Conservation (phyloP, 495 filamentous ascomycete species). For the Jackrogersella minutella region DNA sequence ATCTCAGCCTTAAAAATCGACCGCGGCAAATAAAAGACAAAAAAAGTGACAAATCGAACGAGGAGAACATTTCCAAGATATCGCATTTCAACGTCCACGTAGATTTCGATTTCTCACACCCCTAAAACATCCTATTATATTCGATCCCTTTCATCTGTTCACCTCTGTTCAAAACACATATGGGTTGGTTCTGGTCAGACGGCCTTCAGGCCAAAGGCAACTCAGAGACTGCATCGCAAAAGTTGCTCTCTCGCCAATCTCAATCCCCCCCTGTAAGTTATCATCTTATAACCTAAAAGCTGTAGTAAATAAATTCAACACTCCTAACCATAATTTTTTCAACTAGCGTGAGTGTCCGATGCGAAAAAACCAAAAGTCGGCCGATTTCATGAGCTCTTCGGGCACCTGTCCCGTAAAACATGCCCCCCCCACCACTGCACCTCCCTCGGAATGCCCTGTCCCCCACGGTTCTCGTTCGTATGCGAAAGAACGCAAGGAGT, state of each 20-base stretch:
- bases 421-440: conserved; percentile 53
- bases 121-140: neutral
- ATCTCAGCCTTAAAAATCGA: conserved; percentile 22
- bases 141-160: neutral
- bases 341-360: conserved; percentile 87
- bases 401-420: conserved; percentile 57
- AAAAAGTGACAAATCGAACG: conserved; percentile 16
- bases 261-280: conserved; percentile 74
- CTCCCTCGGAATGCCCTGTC: conserved; percentile 63
- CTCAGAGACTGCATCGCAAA: conserved; percentile 41
- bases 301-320: neutral
- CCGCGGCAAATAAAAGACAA: conserved; percentile 36
- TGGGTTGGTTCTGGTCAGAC: conserved; percentile 99
- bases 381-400: conserved; percentile 54
- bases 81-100: neutral
- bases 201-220: conserved; percentile 53
- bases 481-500: conserved; percentile 41
- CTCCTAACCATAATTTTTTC: conserved; percentile 47
- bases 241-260: conserved; percentile 35
- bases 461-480: conserved; percentile 47
- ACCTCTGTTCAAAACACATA: conserved; percentile 48
- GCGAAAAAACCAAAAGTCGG: conserved; percentile 67
- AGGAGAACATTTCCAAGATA: conserved; percentile 12
- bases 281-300: neutral
- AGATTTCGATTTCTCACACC: neutral